phyloP scores from a whole-genome alignment of 1,284 basidiomycete species.

The Tylopilus sp. region DNA sequence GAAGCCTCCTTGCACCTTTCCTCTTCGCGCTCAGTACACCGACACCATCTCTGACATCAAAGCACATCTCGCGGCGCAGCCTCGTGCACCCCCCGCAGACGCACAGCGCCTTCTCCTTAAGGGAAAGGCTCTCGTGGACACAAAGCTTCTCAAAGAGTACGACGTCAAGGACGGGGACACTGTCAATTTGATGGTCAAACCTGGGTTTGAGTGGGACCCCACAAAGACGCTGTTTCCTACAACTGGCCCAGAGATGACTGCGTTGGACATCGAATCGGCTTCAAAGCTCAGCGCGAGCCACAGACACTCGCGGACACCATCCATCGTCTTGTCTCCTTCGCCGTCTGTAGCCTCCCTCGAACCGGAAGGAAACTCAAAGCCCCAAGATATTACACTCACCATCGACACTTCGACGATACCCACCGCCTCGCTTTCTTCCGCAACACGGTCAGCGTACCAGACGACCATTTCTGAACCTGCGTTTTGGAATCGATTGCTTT shows the following conservation, averaged over 20 bases:
- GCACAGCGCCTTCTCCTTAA: constrained; percentile 83
- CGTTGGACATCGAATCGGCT: constrained; percentile 15
- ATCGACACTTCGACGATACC: constrained; percentile 53
- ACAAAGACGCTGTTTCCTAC: constrained; percentile 31
- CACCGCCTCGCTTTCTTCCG: constrained; percentile 39
- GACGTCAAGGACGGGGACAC: constrained; percentile 73
- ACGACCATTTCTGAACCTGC: constrained; percentile 61
- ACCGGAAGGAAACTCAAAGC: constrained; percentile 34
- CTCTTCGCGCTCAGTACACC: constrained; percentile 65
- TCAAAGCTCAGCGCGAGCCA: constrained; percentile 26
- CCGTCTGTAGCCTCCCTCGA: constrained; percentile 46
- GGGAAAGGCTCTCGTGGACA: constrained; percentile 86
- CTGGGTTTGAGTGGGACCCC: constrained; percentile 67
- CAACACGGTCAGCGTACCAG: constrained; percentile 59
- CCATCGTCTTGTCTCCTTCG: constrained; percentile 71
- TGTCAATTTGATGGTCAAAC: constrained; percentile 81
- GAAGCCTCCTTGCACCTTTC: constrained; percentile 79
- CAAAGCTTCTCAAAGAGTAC: constrained; percentile 86
- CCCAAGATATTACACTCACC: constrained; percentile 63
- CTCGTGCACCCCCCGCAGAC: constrained; percentile 66
- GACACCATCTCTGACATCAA: constrained; percentile 82
- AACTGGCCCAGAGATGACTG: constrained; percentile 19
- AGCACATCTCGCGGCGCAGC: constrained; percentile 57
- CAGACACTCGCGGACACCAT: constrained; percentile 63
- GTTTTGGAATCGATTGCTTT: constrained; percentile 72